Percentiles rank a stretch among this genome's conserved stretches.
Evolutionary conservation across 2,329 filamentous ascomycete genomes (phyloP).

Genomic region (Penicillium expansum): DNA sequence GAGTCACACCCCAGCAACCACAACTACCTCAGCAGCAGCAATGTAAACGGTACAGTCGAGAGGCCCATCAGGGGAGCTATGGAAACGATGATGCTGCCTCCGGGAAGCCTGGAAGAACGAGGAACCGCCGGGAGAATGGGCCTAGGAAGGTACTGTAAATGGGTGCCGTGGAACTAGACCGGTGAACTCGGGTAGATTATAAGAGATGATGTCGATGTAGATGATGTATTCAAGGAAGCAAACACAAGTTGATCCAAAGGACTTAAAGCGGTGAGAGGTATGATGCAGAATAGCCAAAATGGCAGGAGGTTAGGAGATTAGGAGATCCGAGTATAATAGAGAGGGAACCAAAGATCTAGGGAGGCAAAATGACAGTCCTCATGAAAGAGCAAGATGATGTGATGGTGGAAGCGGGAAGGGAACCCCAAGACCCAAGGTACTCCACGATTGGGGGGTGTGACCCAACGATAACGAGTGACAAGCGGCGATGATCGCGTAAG

Average conservation of each 20-base stretch:
- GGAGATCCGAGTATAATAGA: constrained; percentile 4
- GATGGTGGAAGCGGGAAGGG: constrained; percentile 23
- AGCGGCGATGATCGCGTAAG: constrained; percentile 24
- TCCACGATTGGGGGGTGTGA: constrained; percentile 23
- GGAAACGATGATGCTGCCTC: constrained; percentile 10
- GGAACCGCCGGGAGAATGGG: constrained; percentile 16
- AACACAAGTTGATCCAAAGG: constrained; percentile 5
- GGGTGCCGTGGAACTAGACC: constrained; percentile 19
- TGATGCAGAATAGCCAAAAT: neutral
- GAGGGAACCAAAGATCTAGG: neutral
- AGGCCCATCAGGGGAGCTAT: constrained; percentile 36
- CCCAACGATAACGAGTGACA: constrained; percentile 35
- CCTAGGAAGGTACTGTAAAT: constrained; percentile 6
- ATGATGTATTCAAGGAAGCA: constrained; percentile 1
- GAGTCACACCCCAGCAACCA: constrained; percentile 31
- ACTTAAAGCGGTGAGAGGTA: constrained; percentile 3
- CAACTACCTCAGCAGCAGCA: constrained; percentile 38
- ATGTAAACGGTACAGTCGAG: constrained; percentile 22
- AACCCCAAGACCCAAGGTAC: constrained; percentile 26
- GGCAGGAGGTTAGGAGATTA: neutral
- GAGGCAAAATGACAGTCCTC: constrained; percentile 13
- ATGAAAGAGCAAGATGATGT: constrained; percentile 30
- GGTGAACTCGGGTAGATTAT: constrained; percentile 8
- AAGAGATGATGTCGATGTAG: constrained; percentile 1
- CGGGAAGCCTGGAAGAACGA: constrained; percentile 16